phyloP scores from a whole-genome alignment of 805 yeast genomes.

The Naumovozyma castellii region DNA sequence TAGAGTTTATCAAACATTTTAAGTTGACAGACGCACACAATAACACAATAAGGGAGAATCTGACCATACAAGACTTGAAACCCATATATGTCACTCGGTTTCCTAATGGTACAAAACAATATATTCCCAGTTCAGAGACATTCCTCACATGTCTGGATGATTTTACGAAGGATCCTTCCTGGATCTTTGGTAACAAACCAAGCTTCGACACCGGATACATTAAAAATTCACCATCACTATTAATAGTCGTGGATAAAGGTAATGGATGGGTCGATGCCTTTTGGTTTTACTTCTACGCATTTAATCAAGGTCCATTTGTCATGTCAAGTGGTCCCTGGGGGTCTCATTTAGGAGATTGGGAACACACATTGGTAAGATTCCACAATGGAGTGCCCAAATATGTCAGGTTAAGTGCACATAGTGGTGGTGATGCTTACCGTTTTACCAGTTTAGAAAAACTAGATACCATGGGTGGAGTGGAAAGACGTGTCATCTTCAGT shows the following conservation, averaged over 20 bases:
- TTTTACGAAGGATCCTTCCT: constrained; percentile 65
- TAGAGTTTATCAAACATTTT: constrained; percentile 57
- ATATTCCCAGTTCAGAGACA: too few relatives aligned
- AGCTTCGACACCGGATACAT: constrained; percentile 60
- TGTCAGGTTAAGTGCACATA: constrained; percentile 96
- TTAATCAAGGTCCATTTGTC: constrained; percentile 89
- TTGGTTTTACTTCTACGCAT: constrained; percentile 93
- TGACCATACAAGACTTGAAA: background rate
- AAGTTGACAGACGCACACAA: constrained; percentile 41
- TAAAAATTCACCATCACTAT: constrained; percentile 73
- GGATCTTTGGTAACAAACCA: constrained; percentile 80
- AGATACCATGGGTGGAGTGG: constrained; percentile 52
- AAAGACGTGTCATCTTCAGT: constrained; percentile 70
- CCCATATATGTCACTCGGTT: too few relatives aligned
- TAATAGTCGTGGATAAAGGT: constrained; percentile 83
- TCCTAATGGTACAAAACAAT: too few relatives aligned
- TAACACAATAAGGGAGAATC: background rate
- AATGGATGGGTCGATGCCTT: constrained; percentile 90
- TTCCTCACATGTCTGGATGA: constrained; percentile 54
- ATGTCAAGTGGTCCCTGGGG: constrained; percentile 98
- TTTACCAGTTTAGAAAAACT: too few relatives aligned
- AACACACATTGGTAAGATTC: constrained; percentile 83
- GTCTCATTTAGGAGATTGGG: constrained; percentile 97
- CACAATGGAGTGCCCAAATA: constrained; percentile 68
- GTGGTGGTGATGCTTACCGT: constrained; percentile 86